These are phyloP conservation scores for Lichtheimia ramosa DNA, from an alignment of 371 early-diverging fungal genomes.

Conservation along the genomic window DNA sequence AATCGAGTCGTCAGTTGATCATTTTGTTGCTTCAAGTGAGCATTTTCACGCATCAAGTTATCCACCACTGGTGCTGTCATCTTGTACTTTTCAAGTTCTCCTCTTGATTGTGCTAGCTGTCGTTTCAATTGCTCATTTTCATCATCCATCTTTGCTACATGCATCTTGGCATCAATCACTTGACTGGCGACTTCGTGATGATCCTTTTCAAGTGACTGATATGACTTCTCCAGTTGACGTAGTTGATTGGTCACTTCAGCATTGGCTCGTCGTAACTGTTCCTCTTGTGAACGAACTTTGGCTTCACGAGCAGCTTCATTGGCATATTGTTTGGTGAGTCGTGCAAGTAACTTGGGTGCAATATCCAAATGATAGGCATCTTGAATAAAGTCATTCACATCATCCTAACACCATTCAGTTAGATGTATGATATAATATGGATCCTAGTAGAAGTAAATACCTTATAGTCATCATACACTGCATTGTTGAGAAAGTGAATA, in stretches of 20 bases:
- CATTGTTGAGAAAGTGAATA: slow-evolving; percentile 79
- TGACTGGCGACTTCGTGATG: slow-evolving; percentile 65
- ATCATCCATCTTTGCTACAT: slow-evolving; percentile 50
- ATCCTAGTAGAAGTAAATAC: slow-evolving; percentile 14
- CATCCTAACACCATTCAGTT: slow-evolving; percentile 6
- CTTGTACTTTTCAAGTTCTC: slow-evolving; percentile 32
- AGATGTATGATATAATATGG: too few relatives aligned
- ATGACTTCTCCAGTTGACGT: slow-evolving; percentile 52
- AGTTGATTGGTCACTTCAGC: slow-evolving; percentile 59
- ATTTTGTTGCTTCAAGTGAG: slow-evolving; percentile 62
- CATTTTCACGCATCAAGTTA: slow-evolving; percentile 64
- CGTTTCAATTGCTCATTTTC: slow-evolving; percentile 61
- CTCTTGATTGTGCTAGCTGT: slow-evolving; percentile 36
- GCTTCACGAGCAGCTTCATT: slow-evolving; percentile 29
- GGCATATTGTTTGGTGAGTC: slow-evolving; percentile 29
- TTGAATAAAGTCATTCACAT: slow-evolving; percentile 25
- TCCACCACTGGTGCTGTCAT: slow-evolving; percentile 45
- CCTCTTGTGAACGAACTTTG: slow-evolving; percentile 36
- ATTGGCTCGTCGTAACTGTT: slow-evolving; percentile 65
- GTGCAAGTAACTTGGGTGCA: slow-evolving; percentile 14
- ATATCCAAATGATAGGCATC: slow-evolving; percentile 37
- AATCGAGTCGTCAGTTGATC: slow-evolving; percentile 68
- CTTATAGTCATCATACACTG: slow-evolving; percentile 72
- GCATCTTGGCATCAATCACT: slow-evolving; percentile 55
- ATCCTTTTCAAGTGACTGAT: slow-evolving; percentile 68